These are phyloP conservation scores for Malus hybrid DNA, from an alignment of 331 rosid genomes.

Conservation along the genomic window DNA sequence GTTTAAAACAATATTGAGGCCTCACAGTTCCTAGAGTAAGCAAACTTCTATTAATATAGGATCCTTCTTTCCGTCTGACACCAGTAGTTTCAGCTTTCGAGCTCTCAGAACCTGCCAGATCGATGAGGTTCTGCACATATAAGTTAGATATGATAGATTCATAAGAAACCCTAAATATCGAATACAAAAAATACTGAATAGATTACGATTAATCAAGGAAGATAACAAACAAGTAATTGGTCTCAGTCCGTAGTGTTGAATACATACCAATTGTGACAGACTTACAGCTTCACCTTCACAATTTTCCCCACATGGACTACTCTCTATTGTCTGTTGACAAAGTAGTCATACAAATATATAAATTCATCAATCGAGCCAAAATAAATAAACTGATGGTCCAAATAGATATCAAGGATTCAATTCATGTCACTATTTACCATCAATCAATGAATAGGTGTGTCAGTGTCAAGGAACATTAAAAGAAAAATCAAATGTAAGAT, in stretches of 20 bases:
- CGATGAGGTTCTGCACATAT: conserved; percentile 95
- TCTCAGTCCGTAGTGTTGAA: background rate
- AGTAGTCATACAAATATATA: conserved; percentile 15
- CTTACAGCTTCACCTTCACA: conserved; percentile 87
- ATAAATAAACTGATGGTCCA: too few relatives aligned
- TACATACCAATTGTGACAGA: conserved; percentile 83
- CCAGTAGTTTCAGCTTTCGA: conserved; percentile 99
- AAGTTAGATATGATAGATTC: conserved; percentile 42
- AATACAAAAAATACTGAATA: conserved; percentile 3
- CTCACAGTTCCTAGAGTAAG: conserved; percentile 99
- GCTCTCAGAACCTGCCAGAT: conserved; percentile 99
- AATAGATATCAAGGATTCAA: too few relatives aligned
- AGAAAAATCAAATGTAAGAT: background rate
- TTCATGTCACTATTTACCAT: too few relatives aligned
- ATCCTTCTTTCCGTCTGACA: conserved; percentile 95
- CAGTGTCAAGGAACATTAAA: background rate
- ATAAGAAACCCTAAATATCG: conserved; percentile 15
- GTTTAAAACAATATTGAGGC: conserved; percentile 28
- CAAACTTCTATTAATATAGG: conserved; percentile 92
- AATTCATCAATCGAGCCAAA: conserved; percentile 1
- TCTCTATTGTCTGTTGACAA: conserved; percentile 78
- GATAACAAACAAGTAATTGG: conserved; percentile 3
- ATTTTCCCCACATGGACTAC: conserved; percentile 88
- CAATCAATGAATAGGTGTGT: background rate
- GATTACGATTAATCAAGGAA: background rate